Percentiles rank a stretch among this genome's conserved stretches.
phyloP scores from a whole-genome alignment of 2,329 filamentous ascomycete species.

The Chaetomium sp. region DNA sequence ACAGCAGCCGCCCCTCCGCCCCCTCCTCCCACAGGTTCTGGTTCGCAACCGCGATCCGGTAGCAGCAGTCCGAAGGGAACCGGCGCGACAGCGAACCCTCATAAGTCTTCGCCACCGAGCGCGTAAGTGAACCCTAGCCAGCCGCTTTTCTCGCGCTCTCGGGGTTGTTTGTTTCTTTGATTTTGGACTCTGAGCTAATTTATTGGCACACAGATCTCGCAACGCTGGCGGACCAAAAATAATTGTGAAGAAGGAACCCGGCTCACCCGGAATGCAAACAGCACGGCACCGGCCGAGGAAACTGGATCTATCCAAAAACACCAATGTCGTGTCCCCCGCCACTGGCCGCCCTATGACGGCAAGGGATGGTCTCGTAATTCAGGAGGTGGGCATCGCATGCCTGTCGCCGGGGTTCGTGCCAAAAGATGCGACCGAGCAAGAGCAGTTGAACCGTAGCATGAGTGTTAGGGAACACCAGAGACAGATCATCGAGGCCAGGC shows the following conservation, averaged over 20 bases:
- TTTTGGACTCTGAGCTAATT: constrained; percentile 11
- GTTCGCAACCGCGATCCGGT: constrained; percentile 41
- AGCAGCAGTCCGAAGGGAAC: constrained; percentile 49
- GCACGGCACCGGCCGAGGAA: constrained; percentile 69
- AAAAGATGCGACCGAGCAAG: constrained; percentile 92
- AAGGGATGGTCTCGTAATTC: constrained; percentile 72
- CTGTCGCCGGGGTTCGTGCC: constrained; percentile 94
- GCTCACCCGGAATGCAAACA: constrained; percentile 71
- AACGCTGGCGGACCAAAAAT: constrained; percentile 63
- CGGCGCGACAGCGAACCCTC: constrained; percentile 29
- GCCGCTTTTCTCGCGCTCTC: neutral
- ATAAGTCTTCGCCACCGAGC: constrained; percentile 53
- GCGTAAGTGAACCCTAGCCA: constrained; percentile 41
- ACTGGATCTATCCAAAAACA: constrained; percentile 65
- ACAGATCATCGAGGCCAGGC: constrained; percentile 84
- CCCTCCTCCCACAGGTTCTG: constrained; percentile 25
- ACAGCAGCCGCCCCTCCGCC: constrained; percentile 26
- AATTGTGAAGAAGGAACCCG: constrained; percentile 92
- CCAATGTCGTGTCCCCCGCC: constrained; percentile 46
- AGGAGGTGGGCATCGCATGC: constrained; percentile 89
- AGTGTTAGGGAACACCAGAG: constrained; percentile 90
- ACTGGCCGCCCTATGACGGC: constrained; percentile 67
- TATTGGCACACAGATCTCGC: constrained; percentile 37
- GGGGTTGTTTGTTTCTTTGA: too few species aligned
- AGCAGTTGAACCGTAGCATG: constrained; percentile 89